Conservation (phyloP, 352 stramenopile species). For the Phytopythium boreale region DNA sequence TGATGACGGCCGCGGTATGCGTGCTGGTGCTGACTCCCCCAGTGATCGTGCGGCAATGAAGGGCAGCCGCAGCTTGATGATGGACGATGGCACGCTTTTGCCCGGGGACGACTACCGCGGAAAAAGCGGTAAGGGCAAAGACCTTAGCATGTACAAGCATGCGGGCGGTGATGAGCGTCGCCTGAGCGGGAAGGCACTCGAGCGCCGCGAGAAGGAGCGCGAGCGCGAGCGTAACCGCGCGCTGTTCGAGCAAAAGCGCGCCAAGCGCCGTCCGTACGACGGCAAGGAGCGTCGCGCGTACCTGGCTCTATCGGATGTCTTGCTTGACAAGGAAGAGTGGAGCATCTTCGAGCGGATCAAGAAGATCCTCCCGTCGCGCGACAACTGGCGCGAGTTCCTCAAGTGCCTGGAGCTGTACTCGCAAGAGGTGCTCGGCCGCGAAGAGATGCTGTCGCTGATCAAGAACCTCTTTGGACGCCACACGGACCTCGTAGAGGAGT, state of each 20-base stretch:
- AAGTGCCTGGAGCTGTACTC: conserved; percentile 98
- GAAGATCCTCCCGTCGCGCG: conserved; percentile 87
- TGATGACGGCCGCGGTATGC: conserved; percentile 36
- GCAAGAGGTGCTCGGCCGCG: conserved; percentile 93
- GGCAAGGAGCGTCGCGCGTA: conserved; percentile 72
- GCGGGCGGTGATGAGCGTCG: conserved; percentile 50
- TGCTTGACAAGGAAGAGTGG: conserved; percentile 87
- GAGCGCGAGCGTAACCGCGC: conserved; percentile 75
- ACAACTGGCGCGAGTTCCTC: conserved; percentile 97
- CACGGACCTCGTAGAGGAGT: conserved; percentile 81
- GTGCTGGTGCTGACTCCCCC: conserved; percentile 44
- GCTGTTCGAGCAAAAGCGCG: conserved; percentile 69
- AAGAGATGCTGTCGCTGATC: conserved; percentile 87
- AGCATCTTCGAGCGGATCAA: conserved; percentile 96
- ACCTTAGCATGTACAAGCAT: conserved; percentile 44
- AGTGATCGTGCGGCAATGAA: conserved; percentile 43
- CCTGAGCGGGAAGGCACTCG: conserved; percentile 49
- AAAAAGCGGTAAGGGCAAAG: conserved; percentile 35
- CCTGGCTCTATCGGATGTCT: conserved; percentile 66
- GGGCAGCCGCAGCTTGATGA: conserved; percentile 24
- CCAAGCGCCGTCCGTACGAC: conserved; percentile 66
- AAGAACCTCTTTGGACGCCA: conserved; percentile 87
- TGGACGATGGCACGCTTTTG: conserved; percentile 40
- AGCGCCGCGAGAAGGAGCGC: conserved; percentile 74
- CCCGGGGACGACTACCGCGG: conserved; percentile 29